These are phyloP conservation scores for Stagonosporopsis vannaccii DNA, from an alignment of 2,329 filamentous ascomycete genomes.

Conservation along the genomic window DNA sequence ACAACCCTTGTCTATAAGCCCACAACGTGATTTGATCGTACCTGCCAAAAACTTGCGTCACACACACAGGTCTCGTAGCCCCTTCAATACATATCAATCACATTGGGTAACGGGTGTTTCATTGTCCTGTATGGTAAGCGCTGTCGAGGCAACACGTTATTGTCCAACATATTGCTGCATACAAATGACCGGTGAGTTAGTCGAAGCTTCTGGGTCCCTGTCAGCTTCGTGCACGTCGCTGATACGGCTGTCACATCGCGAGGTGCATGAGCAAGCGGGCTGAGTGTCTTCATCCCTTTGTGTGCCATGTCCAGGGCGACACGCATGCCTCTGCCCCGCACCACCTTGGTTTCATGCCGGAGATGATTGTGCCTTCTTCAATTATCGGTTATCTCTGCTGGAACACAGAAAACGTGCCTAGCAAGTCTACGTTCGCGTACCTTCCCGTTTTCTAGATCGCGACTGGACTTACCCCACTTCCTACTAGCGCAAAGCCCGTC, in stretches of 20 bases:
- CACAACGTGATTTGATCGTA: too few relatives aligned
- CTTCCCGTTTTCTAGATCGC: background rate
- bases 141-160: slow-evolving; percentile 4
- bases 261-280: slow-evolving; percentile 11
- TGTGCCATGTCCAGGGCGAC: slow-evolving; percentile 14
- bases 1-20: background rate
- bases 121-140: slow-evolving; percentile 1
- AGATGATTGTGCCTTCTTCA: slow-evolving; percentile 11
- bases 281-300: slow-evolving; percentile 12
- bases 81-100: background rate
- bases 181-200: slow-evolving; percentile 2
- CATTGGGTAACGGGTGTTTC: background rate
- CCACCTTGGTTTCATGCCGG: slow-evolving; percentile 5
- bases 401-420: background rate
- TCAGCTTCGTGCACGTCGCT: slow-evolving; percentile 16
- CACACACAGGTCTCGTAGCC: background rate
- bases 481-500: slow-evolving; percentile 5
- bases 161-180: background rate
- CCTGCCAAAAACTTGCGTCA: background rate
- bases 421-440: background rate
- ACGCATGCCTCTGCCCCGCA: slow-evolving; percentile 17
- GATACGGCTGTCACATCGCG: slow-evolving; percentile 11
- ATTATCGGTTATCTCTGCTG: background rate
- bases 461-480: slow-evolving; percentile 4
- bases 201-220: slow-evolving; percentile 10